A percentile compares a stretch with the other conserved stretches of the same genome.
Evolutionary conservation across 108 stramenopile species (phyloP).

Genomic region (Poteriospumella lacustris): DNA sequence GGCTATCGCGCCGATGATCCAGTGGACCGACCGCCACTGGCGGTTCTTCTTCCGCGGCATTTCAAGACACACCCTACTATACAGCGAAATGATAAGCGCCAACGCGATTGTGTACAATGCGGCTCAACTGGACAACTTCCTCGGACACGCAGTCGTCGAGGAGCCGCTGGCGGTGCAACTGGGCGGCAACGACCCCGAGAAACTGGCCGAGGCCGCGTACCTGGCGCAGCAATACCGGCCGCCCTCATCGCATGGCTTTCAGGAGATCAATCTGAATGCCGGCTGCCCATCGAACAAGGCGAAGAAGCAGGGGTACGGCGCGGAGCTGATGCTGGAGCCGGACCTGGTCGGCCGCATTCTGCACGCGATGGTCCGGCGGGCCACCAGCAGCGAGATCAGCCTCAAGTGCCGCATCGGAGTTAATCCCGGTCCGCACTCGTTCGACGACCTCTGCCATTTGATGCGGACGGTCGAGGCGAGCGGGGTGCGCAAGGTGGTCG

Average conservation of each 20-base stretch:
- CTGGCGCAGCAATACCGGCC: neutral
- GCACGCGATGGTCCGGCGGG: neutral
- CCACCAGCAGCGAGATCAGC: neutral
- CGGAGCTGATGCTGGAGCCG: slow-evolving; percentile 24
- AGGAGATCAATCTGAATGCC: slow-evolving; percentile 28
- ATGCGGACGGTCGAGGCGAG: neutral
- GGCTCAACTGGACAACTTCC: neutral
- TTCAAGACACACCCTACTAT: slow-evolving; percentile 15
- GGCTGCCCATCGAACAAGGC: slow-evolving; percentile 32
- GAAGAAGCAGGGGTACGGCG: slow-evolving; percentile 19
- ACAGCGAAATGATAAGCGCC: slow-evolving; percentile 31
- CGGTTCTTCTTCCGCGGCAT: neutral
- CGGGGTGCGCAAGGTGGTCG: neutral
- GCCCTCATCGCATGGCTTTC: neutral
- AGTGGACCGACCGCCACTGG: slow-evolving; percentile 30
- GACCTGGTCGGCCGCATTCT: slow-evolving; percentile 10
- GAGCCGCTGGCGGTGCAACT: slow-evolving; percentile 27
- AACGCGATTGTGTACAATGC: slow-evolving; percentile 24
- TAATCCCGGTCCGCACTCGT: neutral
- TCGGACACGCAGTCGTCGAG: neutral
- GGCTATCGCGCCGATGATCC: slow-evolving; percentile 28
- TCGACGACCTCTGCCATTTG: neutral
- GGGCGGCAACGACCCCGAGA: slow-evolving; percentile 20
- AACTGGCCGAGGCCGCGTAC: neutral
- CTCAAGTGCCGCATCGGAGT: slow-evolving; percentile 25